Evolutionary conservation across 2,329 filamentous ascomycete genomes (phyloP).

Genomic region (Scedosporium boydii): DNA sequence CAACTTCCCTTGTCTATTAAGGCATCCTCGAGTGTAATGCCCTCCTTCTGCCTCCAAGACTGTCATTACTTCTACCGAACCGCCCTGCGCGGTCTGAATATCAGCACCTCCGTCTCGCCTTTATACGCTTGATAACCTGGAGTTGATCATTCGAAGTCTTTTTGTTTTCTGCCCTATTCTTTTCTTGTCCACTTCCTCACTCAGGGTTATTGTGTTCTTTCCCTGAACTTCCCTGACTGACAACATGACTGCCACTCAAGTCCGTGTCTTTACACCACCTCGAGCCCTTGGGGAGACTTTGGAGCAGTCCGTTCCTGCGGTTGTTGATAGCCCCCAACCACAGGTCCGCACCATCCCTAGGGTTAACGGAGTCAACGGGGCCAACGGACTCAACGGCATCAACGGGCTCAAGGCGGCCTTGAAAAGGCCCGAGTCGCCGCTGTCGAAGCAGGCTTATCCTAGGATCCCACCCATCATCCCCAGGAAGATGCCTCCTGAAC

Average conservation of each 20-base stretch:
- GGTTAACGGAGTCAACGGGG: conserved; percentile 3
- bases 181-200: not conserved
- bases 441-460: not conserved
- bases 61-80: conserved; percentile 92
- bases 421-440: not conserved
- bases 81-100: conserved; percentile 74
- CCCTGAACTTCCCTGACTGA: conserved; percentile 4
- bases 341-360: not conserved
- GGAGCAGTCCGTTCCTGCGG: conserved; percentile 25
- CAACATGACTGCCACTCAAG: conserved; percentile 25
- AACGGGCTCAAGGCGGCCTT: conserved; percentile 4
- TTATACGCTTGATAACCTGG: conserved; percentile 51
- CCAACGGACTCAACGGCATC: not conserved
- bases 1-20: conserved; percentile 11
- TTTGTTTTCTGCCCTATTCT: not conserved
- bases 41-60: conserved; percentile 72
- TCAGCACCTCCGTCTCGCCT: conserved; percentile 69
- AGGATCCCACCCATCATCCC: not conserved
- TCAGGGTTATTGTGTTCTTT: not conserved
- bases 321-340: not conserved
- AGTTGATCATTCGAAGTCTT: not conserved
- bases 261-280: conserved; percentile 44
- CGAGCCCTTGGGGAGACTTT: conserved; percentile 65
- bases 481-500: conserved; percentile 15
- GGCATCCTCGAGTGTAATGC: conserved; percentile 52